These are phyloP conservation scores for Aurinia saxatilis DNA, from an alignment of 345 rosid genomes.

Conservation along the genomic window DNA sequence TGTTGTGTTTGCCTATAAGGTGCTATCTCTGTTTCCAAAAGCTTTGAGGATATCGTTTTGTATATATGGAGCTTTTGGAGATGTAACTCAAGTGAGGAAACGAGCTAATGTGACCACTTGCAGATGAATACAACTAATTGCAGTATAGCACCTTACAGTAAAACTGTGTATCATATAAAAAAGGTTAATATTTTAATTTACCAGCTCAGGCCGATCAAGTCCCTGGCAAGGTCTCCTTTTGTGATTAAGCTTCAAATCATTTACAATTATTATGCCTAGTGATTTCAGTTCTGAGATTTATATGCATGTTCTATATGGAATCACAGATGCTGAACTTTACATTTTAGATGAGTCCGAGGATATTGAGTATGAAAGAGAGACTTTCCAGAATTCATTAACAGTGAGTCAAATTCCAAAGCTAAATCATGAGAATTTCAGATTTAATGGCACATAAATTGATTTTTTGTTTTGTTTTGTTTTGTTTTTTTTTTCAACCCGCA, in stretches of 20 bases:
- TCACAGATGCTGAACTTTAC: constrained; percentile 55
- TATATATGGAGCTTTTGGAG: too few species aligned
- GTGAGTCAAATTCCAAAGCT: constrained; percentile 44
- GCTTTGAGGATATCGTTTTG: too few species aligned
- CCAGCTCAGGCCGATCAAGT: constrained; percentile 47
- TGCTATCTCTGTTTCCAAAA: too few species aligned
- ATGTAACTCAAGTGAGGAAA: too few species aligned
- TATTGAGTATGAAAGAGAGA: constrained; percentile 50
- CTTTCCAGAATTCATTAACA: constrained; percentile 45
- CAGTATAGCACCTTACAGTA: too few species aligned
- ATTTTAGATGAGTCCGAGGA: constrained; percentile 71
- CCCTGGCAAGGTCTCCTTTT: constrained; percentile 57
- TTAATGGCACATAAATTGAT: neutral
- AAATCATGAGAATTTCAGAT: neutral
- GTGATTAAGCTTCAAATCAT: constrained; percentile 24
- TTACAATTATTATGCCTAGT: neutral
- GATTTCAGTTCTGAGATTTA: neutral
- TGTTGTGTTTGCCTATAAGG: too few species aligned
- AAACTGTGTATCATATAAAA: too few species aligned
- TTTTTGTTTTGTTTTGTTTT: too few species aligned
- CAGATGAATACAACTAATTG: too few species aligned
- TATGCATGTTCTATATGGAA: constrained; percentile 57
- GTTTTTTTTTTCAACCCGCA: neutral
- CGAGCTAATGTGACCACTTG: too few species aligned
- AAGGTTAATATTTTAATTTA: too few species aligned